Percentiles rank a stretch among this genome's conserved stretches.
Conservation (phyloP, 768 basidiomycete genomes). For the Sarcodon aspratus region DNA sequence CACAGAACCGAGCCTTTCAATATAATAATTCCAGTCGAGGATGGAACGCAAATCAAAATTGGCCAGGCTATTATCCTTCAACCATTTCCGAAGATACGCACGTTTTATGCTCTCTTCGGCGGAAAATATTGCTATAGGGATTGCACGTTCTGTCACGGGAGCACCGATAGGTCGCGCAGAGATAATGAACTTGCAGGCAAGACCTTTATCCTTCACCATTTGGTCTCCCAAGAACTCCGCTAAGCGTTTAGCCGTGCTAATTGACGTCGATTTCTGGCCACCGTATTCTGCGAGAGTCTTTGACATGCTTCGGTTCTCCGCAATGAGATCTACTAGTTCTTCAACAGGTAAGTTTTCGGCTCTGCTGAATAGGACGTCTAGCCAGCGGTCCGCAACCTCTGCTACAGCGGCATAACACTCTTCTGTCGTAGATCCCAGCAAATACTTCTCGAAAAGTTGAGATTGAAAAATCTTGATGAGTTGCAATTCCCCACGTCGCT, state of each 20-base stretch:
- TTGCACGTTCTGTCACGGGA: slow-evolving; percentile 92
- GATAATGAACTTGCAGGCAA: slow-evolving; percentile 98
- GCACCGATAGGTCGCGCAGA: slow-evolving; percentile 87
- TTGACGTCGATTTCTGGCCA: slow-evolving; percentile 95
- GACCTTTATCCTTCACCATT: slow-evolving; percentile 99
- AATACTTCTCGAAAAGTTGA: slow-evolving; percentile 95
- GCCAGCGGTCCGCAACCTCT: slow-evolving; percentile 90
- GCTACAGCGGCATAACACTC: slow-evolving; percentile 96
- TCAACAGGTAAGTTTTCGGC: slow-evolving; percentile 82
- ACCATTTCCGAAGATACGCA: slow-evolving; percentile 88
- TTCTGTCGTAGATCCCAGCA: slow-evolving; percentile 85
- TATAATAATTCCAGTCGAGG: slow-evolving; percentile 97
- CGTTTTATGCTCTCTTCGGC: slow-evolving; percentile 88
- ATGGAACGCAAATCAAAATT: slow-evolving; percentile 91
- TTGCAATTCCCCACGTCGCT: slow-evolving; percentile 93
- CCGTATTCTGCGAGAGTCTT: slow-evolving; percentile 94
- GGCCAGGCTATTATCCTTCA: slow-evolving; percentile 81
- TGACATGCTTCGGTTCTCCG: slow-evolving; percentile 97
- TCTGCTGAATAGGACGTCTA: slow-evolving; percentile 85
- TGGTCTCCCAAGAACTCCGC: slow-evolving; percentile 96
- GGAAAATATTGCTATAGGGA: slow-evolving; percentile 96
- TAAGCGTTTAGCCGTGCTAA: slow-evolving; percentile 88
- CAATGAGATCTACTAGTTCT: slow-evolving; percentile 94
- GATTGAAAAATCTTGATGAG: slow-evolving; percentile 99
- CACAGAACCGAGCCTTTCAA: slow-evolving; percentile 93